Evolutionary conservation across 2,329 filamentous ascomycete species (phyloP), one percentile per base, ranked within the genome.

Genomic region (Onygena corvina): DNA sequence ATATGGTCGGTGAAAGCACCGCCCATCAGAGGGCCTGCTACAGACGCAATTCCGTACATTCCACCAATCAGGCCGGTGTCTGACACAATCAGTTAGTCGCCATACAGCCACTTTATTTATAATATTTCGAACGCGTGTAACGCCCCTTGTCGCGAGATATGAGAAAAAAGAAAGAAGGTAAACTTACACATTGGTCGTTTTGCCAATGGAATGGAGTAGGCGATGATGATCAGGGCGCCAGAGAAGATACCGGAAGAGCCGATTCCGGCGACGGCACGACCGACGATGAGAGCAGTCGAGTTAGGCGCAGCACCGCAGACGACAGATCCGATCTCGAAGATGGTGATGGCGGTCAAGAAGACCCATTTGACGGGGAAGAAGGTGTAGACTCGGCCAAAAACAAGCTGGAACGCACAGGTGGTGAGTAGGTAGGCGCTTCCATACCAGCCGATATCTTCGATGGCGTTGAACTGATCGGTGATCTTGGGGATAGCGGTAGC

Each of bases 381-480:
- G 0, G 62, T 67, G 57, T 71, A 71, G 1, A 71, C 49, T 53
- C 67, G 67, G 23, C 70, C 71, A 44, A 68, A 70, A 4, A 64
- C 59, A 14, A 71, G 57, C 30, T 67, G 65, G 48, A 72, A 64
- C 3, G 67, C 61, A 51, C 65, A 67, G 3, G 61, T 65, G 1
- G 69, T 70, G 18, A 74, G 57, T 5, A 71, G 58, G 52, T 71
- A 71, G 2, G 67, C 61, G 36, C 64, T 68, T 23, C 68, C 68
- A 52, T 74, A 74, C 71, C 72, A 74, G 27, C 69, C 69, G 4
- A 74, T 64, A 50, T 74, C 70, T 3, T 63, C 59, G 30, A 71
- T 59, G 3, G 69, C 68, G 30, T 72, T 59, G 55, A 74, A 74
- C 27, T 71, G 59, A 53, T 71, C 64, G 0, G 71, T 72, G 46